These are phyloP conservation scores for Aspergillus latus DNA, from an alignment of 2,329 filamentous ascomycete genomes.

Conservation along the genomic window DNA sequence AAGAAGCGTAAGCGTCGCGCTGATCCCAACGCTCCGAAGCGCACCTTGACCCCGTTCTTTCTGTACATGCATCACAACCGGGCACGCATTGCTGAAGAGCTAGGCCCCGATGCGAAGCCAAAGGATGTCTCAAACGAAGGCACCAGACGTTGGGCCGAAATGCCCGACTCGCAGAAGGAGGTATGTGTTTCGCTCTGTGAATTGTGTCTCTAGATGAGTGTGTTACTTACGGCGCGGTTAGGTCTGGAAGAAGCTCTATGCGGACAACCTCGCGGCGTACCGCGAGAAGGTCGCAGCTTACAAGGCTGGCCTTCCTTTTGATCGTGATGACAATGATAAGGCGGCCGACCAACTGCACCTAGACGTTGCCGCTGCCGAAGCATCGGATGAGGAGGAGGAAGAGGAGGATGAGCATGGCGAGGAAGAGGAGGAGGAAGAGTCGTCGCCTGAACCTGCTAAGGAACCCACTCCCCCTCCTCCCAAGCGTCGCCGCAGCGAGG, in stretches of 20 bases:
- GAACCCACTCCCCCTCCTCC: constrained; percentile 45
- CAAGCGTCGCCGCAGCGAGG: constrained; percentile 45
- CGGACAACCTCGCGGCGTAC: constrained; percentile 57
- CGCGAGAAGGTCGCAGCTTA: constrained; percentile 57
- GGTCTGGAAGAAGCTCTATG: constrained; percentile 60
- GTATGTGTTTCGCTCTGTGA: constrained; percentile 48
- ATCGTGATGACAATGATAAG: constrained; percentile 46
- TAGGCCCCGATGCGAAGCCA: constrained; percentile 73
- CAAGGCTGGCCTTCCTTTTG: constrained; percentile 51
- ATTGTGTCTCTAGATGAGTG: neutral
- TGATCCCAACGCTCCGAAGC: constrained; percentile 93
- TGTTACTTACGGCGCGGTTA: constrained; percentile 27
- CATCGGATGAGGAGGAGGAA: constrained; percentile 34
- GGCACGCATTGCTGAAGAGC: constrained; percentile 74
- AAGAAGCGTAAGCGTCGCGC: constrained; percentile 89
- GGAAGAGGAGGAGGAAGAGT: constrained; percentile 33
- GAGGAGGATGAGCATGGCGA: constrained; percentile 28
- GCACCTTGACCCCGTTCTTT: constrained; percentile 91
- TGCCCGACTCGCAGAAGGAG: constrained; percentile 71
- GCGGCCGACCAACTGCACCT: constrained; percentile 45
- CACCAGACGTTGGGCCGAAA: constrained; percentile 78
- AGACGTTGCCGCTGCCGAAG: constrained; percentile 40
- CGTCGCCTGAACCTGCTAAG: constrained; percentile 39
- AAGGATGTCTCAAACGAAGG: constrained; percentile 87
- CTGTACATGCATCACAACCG: constrained; percentile 89